Percentiles rank a stretch among this genome's conserved stretches.
These are phyloP conservation scores for Leccinum variabile DNA, from an alignment of 1,284 basidiomycete species.

Conservation along the genomic window DNA sequence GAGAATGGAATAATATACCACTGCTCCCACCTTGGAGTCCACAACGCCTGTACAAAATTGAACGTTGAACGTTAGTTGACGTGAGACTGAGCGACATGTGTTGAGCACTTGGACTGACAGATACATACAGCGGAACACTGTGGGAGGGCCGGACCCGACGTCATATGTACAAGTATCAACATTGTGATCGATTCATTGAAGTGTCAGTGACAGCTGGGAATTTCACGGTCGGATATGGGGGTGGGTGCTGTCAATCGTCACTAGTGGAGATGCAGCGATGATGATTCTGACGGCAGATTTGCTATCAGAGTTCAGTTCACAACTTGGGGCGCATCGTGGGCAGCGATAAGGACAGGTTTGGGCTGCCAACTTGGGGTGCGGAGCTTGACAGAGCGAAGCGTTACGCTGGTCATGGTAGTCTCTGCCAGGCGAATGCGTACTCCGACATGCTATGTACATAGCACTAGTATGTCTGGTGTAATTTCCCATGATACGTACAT, in stretches of 20 bases:
- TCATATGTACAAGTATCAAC: neutral
- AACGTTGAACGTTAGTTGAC: neutral
- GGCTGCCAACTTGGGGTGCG: neutral
- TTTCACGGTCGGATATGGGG: neutral
- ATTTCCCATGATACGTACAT: neutral
- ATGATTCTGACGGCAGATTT: constrained; percentile 2
- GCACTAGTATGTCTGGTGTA: neutral
- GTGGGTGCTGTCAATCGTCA: constrained; percentile 5
- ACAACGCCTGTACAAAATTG: neutral
- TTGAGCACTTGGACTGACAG: neutral
- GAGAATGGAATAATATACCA: neutral
- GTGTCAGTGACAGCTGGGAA: constrained; percentile 9
- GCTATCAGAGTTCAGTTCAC: constrained; percentile 3
- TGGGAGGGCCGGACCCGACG: neutral
- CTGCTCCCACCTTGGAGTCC: neutral
- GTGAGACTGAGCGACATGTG: constrained; percentile 3
- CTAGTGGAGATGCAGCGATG: neutral
- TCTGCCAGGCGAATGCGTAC: neutral
- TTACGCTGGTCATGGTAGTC: neutral
- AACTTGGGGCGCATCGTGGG: neutral
- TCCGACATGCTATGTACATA: neutral
- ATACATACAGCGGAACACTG: neutral
- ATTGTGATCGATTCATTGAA: neutral
- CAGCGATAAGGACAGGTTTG: neutral
- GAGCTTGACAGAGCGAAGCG: neutral